Evolutionary conservation across 1,284 basidiomycete species (phyloP).

Genomic region (Ceratobasidium sp.): DNA sequence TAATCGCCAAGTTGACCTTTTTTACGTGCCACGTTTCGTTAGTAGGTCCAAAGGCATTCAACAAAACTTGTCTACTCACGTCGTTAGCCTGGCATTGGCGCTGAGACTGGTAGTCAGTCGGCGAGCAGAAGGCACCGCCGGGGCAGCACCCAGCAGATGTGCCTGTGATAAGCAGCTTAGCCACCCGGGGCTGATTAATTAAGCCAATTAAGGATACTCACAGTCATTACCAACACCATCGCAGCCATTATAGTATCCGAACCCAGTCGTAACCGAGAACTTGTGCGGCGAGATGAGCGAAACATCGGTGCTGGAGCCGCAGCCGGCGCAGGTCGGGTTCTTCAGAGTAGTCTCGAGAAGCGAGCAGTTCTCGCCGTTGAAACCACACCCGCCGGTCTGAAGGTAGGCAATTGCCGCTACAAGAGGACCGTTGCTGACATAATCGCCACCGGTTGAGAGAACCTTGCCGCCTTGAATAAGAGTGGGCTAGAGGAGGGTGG

Average conservation of each 20-base stretch:
- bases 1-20: constrained; percentile 52
- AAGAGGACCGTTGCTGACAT: constrained; percentile 58
- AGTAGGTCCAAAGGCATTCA: neutral
- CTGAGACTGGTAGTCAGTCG: constrained; percentile 57
- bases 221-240: constrained; percentile 60
- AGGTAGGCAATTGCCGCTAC: constrained; percentile 61
- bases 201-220: constrained; percentile 53
- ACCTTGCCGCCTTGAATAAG: constrained; percentile 52
- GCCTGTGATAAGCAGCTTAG: constrained; percentile 46
- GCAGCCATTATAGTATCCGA: constrained; percentile 62
- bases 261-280: constrained; percentile 61
- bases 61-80: constrained; percentile 53
- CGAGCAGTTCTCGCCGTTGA: constrained; percentile 63
- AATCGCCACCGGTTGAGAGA: constrained; percentile 55
- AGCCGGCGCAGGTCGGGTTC: constrained; percentile 60
- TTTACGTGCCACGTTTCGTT: neutral
- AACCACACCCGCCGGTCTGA: constrained; percentile 59
- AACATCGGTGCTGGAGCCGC: constrained; percentile 63
- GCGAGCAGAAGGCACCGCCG: constrained; percentile 55
- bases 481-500: constrained; percentile 50
- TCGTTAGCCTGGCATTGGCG: constrained; percentile 60
- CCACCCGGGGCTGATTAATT: neutral
- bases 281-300: constrained; percentile 62
- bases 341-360: constrained; percentile 61
- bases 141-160: constrained; percentile 53